Conservation (phyloP, 306 rosid species). For the Ziziphus jujuba region DNA sequence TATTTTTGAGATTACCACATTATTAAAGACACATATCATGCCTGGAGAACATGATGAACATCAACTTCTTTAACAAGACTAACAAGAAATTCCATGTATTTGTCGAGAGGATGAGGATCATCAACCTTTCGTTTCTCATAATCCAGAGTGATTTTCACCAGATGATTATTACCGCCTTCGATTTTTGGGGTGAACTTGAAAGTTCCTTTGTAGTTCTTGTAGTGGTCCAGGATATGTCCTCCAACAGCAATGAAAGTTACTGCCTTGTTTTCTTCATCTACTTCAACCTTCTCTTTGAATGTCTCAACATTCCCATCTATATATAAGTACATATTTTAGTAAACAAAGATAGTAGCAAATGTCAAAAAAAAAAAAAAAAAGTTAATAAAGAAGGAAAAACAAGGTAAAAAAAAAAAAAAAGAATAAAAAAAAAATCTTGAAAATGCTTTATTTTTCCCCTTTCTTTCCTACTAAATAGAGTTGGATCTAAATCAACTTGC, state of each 20-base stretch:
- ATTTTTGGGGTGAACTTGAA: slow-evolving; percentile 2
- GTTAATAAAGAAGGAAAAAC: no score
- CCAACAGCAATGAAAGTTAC: slow-evolving; percentile 11
- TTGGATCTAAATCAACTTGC: no score
- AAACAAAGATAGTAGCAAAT: no score
- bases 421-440: no score
- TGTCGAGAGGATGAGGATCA: background rate
- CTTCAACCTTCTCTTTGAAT: slow-evolving; percentile 27
- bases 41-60: background rate
- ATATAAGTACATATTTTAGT: background rate
- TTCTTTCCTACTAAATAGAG: no score
- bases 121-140: background rate
- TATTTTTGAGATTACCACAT: background rate
- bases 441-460: no score
- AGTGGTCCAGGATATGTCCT: slow-evolving; percentile 4
- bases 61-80: slow-evolving; percentile 1
- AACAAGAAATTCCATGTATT: background rate
- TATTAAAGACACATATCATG: background rate
- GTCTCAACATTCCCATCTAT: background rate
- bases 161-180: background rate
- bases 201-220: slow-evolving; percentile 10
- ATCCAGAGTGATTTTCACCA: slow-evolving; percentile 4
- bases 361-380: no score
- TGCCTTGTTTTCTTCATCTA: slow-evolving; percentile 19
- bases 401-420: no score